Evolutionary conservation across 805 yeast species (phyloP).

Genomic region (Candida arabinofermentans): DNA sequence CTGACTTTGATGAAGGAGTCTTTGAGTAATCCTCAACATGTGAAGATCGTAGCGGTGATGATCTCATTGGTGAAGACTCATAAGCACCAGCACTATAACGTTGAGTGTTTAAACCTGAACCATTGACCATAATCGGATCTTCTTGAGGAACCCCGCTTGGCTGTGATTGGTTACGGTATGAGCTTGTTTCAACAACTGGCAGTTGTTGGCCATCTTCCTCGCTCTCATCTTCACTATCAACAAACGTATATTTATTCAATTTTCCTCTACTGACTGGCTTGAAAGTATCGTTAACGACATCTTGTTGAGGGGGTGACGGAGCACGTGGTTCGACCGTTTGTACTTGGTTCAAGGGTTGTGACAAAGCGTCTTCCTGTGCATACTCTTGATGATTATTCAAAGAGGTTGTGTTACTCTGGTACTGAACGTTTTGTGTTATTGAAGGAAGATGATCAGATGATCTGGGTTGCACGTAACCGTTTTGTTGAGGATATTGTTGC

Average conservation of each 20-base stretch:
- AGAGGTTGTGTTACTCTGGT: background rate
- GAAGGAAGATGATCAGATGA: background rate
- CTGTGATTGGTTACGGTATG: background rate
- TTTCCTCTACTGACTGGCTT: constrained; percentile 18
- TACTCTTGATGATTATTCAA: background rate
- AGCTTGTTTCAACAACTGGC: constrained; percentile 9
- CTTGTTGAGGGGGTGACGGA: background rate
- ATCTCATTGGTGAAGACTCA: background rate
- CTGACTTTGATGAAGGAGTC: background rate
- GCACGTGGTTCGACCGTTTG: background rate
- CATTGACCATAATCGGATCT: too few species aligned
- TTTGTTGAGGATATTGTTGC: background rate
- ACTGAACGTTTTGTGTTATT: background rate
- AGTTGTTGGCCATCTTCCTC: constrained; percentile 17
- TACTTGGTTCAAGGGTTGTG: background rate
- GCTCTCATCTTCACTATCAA: constrained; percentile 25
- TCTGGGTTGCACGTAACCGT: background rate
- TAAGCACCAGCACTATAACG: background rate
- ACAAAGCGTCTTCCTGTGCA: background rate
- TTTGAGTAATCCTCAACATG: background rate
- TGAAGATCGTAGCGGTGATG: background rate
- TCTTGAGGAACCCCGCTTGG: background rate
- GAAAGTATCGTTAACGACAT: constrained; percentile 8
- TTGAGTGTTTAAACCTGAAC: too few species aligned
- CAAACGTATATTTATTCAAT: constrained; percentile 25